Evolutionary conservation across 345 rosid species (phyloP), one percentile per base, ranked within the genome.

Genomic region (Erodium maritimum): DNA sequence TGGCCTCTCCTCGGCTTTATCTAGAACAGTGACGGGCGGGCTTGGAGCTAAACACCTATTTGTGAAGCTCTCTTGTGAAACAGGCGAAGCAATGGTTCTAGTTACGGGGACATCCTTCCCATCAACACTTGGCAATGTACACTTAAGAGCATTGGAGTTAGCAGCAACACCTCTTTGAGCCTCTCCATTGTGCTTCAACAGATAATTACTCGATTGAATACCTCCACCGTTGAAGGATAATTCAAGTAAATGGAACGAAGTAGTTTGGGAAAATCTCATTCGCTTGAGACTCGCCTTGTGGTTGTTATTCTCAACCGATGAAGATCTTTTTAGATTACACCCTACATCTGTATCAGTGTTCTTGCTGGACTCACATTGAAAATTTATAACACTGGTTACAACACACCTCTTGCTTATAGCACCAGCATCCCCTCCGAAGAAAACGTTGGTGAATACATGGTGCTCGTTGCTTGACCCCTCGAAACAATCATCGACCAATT

Each of bases 1-100:
- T 29, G 70, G 52, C 50, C 61, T 62, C 17, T 73, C 75, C 52
- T 70, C 64, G 52, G 61, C 63, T 57, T 74, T 77, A 55, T 60
- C 72, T 24, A 37, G 62, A 50, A 42, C 71, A 46, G 70, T 61
- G 21, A 69, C 64, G 50, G 83, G 68, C 61, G 80, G 81, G 63
- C 71, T 67, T 54, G 67, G 70, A 62, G 69, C 71, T 59, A 69
- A 65, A 57, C 77, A 63, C 71, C 64, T 74, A 13, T 80, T 69
- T 17, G 80, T 84, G 50, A 73, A 69, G 67, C 91, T 83, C 81
- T 85, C 95, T 75, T 87, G 87, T 54, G 94, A 83, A 66, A 81
- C 75, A 54, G 94, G 91, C 37, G 91, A 87, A 20, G 86, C 75
- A 67, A 75, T 77, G 58, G 80, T 73, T 72, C 68, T 79, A 61